Evolutionary conservation across 163 green algal genomes (phyloP).

Genomic region (Coccomyxa subellipsoidea): DNA sequence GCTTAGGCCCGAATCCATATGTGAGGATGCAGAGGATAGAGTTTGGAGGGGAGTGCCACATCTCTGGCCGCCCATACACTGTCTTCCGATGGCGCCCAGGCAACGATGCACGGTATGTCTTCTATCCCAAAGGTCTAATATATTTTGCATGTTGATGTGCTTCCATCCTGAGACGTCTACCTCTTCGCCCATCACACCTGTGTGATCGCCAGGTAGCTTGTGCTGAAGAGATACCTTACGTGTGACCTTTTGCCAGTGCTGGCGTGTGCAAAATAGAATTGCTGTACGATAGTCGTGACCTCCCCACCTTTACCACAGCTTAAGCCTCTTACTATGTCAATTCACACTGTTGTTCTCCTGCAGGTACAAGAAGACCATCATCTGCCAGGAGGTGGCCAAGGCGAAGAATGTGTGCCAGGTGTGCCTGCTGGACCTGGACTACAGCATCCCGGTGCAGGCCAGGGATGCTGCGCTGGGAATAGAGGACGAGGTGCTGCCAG

Average conservation of each 20-base stretch:
- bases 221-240: too few species aligned
- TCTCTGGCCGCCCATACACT: constrained; percentile 96
- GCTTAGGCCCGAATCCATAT: constrained; percentile 97
- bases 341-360: not conserved
- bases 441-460: constrained; percentile 91
- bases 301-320: too few species aligned
- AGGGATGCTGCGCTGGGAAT: constrained; percentile 81
- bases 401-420: constrained; percentile 99
- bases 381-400: constrained; percentile 98
- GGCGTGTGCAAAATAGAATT: too few species aligned
- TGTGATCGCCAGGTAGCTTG: too few species aligned
- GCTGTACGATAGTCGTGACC: too few species aligned
- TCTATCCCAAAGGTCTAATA: not conserved
- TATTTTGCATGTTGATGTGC: too few species aligned
- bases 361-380: constrained; percentile 98
- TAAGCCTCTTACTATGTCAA: too few species aligned
- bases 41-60: constrained; percentile 88
- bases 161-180: too few species aligned
- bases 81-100: constrained; percentile 96
- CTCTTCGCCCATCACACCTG: too few species aligned
- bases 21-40: constrained; percentile 96
- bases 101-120: constrained; percentile 75
- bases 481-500: constrained; percentile 73
- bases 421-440: constrained; percentile 97
- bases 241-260: too few species aligned